Conservation (phyloP, 2,329 filamentous ascomycete genomes). For the Trichoderma sp. region DNA sequence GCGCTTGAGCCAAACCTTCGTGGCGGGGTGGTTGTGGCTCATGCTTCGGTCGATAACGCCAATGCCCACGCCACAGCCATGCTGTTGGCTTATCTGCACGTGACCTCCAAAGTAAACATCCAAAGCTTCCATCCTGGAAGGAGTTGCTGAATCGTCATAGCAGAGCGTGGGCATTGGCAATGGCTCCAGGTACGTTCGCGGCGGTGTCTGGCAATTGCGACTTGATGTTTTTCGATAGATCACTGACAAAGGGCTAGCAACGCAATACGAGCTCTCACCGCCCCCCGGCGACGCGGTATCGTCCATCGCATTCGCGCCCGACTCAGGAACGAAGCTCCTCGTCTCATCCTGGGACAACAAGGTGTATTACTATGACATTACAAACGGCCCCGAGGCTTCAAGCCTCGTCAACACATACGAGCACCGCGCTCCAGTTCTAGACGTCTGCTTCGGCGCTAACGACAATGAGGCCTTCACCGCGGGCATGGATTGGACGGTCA, state of each 20-base stretch:
- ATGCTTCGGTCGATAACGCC: not conserved
- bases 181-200: constrained; percentile 43
- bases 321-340: constrained; percentile 71
- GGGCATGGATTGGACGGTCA: constrained; percentile 83
- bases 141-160: constrained; percentile 20
- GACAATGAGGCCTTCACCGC: constrained; percentile 83
- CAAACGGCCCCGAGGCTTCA: constrained; percentile 53
- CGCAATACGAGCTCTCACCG: constrained; percentile 79
- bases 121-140: constrained; percentile 25
- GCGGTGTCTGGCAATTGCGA: not conserved
- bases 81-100: constrained; percentile 33
- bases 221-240: not conserved
- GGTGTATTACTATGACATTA: constrained; percentile 83
- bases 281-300: constrained; percentile 87
- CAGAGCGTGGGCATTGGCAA: constrained; percentile 29
- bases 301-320: constrained; percentile 78
- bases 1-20: constrained; percentile 37
- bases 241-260: constrained; percentile 41
- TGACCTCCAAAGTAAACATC: constrained; percentile 40
- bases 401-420: constrained; percentile 69
- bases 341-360: constrained; percentile 94
- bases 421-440: constrained; percentile 81
- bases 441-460: constrained; percentile 84
- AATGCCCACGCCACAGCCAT: constrained; percentile 4
- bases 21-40: constrained; percentile 39